These are phyloP conservation scores for Vitis hybrid DNA, from an alignment of 177 flowering plant species.

Conservation along the genomic window DNA sequence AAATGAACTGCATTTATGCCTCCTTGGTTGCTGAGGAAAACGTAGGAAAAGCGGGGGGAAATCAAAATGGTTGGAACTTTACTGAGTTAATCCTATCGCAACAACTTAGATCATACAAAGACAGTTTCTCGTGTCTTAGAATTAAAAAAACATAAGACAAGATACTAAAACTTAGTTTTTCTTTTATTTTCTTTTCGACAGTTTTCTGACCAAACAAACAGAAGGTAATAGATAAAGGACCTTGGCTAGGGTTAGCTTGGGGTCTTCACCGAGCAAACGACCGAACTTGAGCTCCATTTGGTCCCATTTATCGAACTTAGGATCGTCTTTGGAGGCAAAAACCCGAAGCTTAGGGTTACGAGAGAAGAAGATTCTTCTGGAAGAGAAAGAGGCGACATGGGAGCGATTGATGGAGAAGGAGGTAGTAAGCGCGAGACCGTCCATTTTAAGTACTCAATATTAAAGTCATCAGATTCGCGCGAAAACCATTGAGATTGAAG, in stretches of 20 bases:
- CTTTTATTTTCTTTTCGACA: not conserved
- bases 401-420: constrained; percentile 17
- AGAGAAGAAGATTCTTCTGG: constrained; percentile 15
- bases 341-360: constrained; percentile 25
- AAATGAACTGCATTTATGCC: not conserved
- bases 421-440: constrained; percentile 30
- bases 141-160: not conserved
- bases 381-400: constrained; percentile 6
- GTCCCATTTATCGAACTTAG: constrained; percentile 65
- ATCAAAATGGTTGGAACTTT: too few species aligned
- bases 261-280: constrained; percentile 83
- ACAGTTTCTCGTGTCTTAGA: not conserved
- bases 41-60: not conserved
- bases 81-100: too few species aligned
- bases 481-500: too few species aligned
- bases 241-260: constrained; percentile 93
- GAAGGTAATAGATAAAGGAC: constrained; percentile 28
- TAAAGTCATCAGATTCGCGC: too few species aligned
- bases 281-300: constrained; percentile 94
- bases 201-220: not conserved
- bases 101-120: too few species aligned
- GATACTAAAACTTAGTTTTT: too few species aligned
- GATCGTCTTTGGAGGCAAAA: constrained; percentile 44
- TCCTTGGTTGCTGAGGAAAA: not conserved
- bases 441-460: constrained; percentile 26